A percentile compares a stretch with the other conserved stretches of the same genome.
Conservation (phyloP, 163 green algal genomes). For the Trebouxiophyceae sp. region DNA sequence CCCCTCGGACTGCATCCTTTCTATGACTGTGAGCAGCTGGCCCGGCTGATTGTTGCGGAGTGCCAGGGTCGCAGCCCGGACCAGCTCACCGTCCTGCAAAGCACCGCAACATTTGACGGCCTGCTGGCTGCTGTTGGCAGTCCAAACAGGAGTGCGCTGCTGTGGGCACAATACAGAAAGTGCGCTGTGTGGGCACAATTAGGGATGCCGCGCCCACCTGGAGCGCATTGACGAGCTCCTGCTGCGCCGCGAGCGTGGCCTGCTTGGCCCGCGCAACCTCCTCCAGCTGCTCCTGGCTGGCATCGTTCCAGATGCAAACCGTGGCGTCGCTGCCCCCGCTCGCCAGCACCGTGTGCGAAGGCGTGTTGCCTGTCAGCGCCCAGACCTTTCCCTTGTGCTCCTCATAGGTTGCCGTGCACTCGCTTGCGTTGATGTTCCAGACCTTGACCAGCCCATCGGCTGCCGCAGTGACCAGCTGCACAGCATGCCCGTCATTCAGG, state of each 20-base stretch:
- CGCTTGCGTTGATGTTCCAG: constrained; percentile 67
- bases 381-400: constrained; percentile 94
- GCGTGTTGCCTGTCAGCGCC: constrained; percentile 55
- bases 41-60: neutral
- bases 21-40: neutral
- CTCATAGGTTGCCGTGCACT: constrained; percentile 85
- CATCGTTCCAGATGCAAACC: constrained; percentile 77
- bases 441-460: constrained; percentile 95
- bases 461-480: constrained; percentile 44
- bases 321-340: constrained; percentile 73
- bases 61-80: neutral
- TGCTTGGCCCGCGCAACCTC: constrained; percentile 36
- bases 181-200: no score
- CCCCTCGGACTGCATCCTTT: neutral
- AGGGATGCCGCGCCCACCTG: no score
- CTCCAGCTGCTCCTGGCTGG: constrained; percentile 42
- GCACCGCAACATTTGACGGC: no score
- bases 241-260: constrained; percentile 29
- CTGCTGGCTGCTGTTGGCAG: no score
- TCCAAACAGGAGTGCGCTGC: no score
- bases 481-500: neutral
- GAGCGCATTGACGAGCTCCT: constrained; percentile 81
- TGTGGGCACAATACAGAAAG: no score
- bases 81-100: constrained; percentile 19
- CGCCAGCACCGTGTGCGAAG: constrained; percentile 44